These are phyloP conservation scores for Apiotrichum gamsii DNA, from an alignment of 1,284 basidiomycete genomes.

Conservation along the genomic window DNA sequence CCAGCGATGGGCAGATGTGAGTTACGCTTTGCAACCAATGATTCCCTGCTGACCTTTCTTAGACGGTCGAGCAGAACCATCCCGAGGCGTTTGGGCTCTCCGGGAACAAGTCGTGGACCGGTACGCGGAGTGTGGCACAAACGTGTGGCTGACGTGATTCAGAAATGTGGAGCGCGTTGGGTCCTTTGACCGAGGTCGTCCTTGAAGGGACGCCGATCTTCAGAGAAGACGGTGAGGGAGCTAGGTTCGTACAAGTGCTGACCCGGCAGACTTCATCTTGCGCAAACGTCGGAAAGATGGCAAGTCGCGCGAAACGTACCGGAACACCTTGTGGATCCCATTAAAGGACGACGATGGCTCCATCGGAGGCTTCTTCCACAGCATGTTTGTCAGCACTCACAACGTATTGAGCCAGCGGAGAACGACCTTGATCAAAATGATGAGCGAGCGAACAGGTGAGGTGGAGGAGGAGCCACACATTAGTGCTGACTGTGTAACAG, in stretches of 20 bases:
- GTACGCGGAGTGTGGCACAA: too few species aligned
- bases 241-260: too few species aligned
- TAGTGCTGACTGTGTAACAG: not conserved
- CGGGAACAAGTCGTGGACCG: constrained; percentile 36
- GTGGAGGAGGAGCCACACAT: constrained; percentile 1
- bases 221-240: constrained; percentile 41
- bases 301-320: constrained; percentile 31
- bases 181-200: constrained; percentile 38
- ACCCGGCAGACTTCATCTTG: too few species aligned
- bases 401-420: constrained; percentile 34
- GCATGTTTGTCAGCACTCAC: constrained; percentile 31
- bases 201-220: constrained; percentile 35
- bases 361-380: constrained; percentile 40
- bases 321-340: constrained; percentile 40
- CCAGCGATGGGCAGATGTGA: constrained; percentile 32
- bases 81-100: constrained; percentile 41
- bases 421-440: constrained; percentile 28
- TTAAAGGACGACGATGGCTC: constrained; percentile 33
- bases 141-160: not conserved
- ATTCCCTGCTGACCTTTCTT: too few species aligned
- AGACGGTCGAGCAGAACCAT: constrained; percentile 27
- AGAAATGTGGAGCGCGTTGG: constrained; percentile 40
- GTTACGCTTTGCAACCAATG: too few species aligned
- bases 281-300: too few species aligned
- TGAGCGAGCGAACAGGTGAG: constrained; percentile 41